These are phyloP conservation scores for Tylopilus rubrobrunneus DNA, from an alignment of 768 basidiomycete species.

Conservation along the genomic window DNA sequence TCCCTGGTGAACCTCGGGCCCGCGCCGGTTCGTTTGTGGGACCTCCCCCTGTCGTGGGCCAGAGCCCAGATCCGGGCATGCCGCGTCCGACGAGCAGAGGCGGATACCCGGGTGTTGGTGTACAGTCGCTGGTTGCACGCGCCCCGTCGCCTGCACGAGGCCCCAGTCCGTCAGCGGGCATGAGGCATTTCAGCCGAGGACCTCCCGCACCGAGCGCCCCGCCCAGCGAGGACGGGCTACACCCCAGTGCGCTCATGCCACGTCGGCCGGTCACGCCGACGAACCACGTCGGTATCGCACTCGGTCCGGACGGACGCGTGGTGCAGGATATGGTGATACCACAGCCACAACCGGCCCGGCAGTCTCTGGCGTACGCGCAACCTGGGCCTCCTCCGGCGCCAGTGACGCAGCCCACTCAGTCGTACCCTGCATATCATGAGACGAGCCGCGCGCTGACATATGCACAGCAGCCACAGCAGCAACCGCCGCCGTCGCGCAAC, in stretches of 20 bases:
- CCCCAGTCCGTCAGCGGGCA: background rate
- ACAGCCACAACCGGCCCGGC: background rate
- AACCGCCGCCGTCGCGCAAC: slow-evolving; percentile 16
- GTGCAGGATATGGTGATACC: background rate
- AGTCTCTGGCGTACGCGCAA: background rate
- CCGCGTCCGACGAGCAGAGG: slow-evolving; percentile 41
- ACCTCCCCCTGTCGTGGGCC: slow-evolving; percentile 23
- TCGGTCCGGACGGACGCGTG: background rate
- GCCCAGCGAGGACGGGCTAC: background rate
- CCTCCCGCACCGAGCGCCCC: background rate
- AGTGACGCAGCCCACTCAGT: background rate
- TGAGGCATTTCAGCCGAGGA: background rate
- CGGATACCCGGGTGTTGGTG: background rate
- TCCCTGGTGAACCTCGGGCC: slow-evolving; percentile 79
- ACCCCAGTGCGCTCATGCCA: background rate
- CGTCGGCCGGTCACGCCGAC: background rate
- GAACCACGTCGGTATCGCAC: background rate
- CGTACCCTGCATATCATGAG: slow-evolving; percentile 19
- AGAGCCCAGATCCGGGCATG: slow-evolving; percentile 34
- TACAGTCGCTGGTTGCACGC: background rate
- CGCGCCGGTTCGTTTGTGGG: slow-evolving; percentile 47
- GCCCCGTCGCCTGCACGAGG: background rate
- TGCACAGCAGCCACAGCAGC: slow-evolving; percentile 31
- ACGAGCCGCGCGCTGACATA: slow-evolving; percentile 30
- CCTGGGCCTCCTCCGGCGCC: background rate